Base-by-base conservation (phyloP, 768 basidiomycete species). In the Thelephora aurantiotincta region DNA sequence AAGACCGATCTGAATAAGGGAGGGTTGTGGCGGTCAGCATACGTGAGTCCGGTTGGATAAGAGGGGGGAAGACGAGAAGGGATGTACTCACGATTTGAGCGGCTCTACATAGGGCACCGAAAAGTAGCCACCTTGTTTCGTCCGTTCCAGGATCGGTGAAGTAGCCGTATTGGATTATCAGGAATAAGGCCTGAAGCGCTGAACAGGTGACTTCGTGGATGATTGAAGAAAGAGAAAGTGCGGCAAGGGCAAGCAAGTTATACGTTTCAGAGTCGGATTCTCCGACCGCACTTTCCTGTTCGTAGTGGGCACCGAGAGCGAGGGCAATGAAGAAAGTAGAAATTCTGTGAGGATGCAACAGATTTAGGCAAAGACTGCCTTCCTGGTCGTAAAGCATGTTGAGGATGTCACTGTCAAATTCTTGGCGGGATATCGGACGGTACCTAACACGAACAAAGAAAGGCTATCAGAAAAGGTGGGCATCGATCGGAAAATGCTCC, bases 281-380 rank as follows among this genome's bases (percentile, higher is more conserved):
- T 41, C 18, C 38, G 9, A 41, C 16, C 11, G 38, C 16, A 41
- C 18, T 22, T 16, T 41, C 12, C 30, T 65, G 62, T 43, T 70
- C 66, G 23, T 69, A 65, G 2, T 61, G 42, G 14, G 63, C 55
- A 6, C 75, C 77, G 33, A 67, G 65, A 4, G 72, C 69, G 5
- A 79, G 55, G 33, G 75, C 48, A 48, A 70, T 66, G 56, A 76
- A 77, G 58, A 78, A 71, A 16, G 75, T 65, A 14, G 75, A 64
- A 33, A 79, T 64, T 30, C 64, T 59, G 47, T 77, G 72, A 0
- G 73, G 63, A 45, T 74, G 69, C 18, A 73, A 46, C 13, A 43
- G 44, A 35, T 69, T 60, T 16, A 69, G 51, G 42, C 55, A 61
- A 7, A 60, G 55, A 35, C 56, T 57, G 13, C 59, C 61, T 14